A percentile compares a stretch with the other conserved stretches of the same genome.
Conservation (phyloP, 345 rosid genomes). For the Boechera retrofracta region DNA sequence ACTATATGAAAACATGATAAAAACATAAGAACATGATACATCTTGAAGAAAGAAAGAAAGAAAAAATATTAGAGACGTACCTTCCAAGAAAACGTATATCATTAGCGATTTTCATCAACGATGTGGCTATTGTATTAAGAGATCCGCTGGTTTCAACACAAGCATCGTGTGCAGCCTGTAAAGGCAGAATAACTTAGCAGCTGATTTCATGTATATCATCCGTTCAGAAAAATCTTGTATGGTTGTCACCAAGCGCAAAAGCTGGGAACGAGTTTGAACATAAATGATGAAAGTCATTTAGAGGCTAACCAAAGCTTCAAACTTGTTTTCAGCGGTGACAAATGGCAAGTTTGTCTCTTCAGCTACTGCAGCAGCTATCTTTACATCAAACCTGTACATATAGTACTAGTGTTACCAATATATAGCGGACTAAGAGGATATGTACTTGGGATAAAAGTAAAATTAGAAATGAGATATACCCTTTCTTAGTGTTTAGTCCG, state of each 20-base stretch:
- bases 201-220: not conserved
- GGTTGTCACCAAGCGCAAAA: not conserved
- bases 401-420: not conserved
- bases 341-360: conserved; percentile 88
- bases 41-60: not conserved
- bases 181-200: conserved; percentile 27
- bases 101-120: conserved; percentile 92
- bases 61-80: conserved; percentile 39
- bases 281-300: not conserved
- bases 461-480: conserved; percentile 53
- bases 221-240: not conserved
- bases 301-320: conserved; percentile 89
- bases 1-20: conserved; percentile 51
- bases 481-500: conserved; percentile 90
- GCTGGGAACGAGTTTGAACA: not conserved
- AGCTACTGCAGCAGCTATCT: conserved; percentile 89
- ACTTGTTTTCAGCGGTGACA: conserved; percentile 92
- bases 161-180: conserved; percentile 96
- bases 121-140: conserved; percentile 73
- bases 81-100: conserved; percentile 90
- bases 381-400: conserved; percentile 75
- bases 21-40: conserved; percentile 33
- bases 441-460: not conserved
- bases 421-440: conserved; percentile 7
- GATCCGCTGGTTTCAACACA: conserved; percentile 95